Conservation (phyloP, 257 asterid species). For the Nicotiana knightiana region DNA sequence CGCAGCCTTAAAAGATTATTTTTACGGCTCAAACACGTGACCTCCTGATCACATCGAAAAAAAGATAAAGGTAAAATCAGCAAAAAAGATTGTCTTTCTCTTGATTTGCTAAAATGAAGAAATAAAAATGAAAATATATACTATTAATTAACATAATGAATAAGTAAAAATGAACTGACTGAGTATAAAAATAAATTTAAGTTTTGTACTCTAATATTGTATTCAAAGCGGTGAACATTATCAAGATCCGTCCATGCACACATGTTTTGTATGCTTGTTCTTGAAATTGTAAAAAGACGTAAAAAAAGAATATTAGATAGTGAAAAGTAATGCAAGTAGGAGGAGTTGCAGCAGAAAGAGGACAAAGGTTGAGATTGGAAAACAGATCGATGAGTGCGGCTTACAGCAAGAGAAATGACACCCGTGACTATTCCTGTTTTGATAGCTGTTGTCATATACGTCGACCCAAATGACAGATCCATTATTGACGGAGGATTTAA, state of each 20-base stretch:
- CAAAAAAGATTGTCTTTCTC: no score
- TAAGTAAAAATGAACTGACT: no score
- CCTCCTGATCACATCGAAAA: no score
- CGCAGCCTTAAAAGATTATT: no score
- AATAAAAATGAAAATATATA: no score
- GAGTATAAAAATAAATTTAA: no score
- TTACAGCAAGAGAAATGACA: slow-evolving; percentile 79
- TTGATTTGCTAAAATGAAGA: no score
- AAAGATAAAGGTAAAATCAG: no score
- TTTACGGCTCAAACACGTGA: no score
- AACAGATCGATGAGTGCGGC: slow-evolving; percentile 5
- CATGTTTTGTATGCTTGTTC: not conserved
- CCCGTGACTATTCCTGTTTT: slow-evolving; percentile 96
- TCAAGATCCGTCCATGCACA: not conserved
- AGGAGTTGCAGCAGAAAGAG: not conserved
- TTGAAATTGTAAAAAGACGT: not conserved
- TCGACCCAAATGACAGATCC: slow-evolving; percentile 76
- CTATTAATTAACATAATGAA: no score
- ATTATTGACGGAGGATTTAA: slow-evolving; percentile 78
- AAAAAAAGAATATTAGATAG: not conserved
- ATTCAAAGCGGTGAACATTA: no score
- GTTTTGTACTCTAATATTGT: no score
- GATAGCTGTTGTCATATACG: slow-evolving; percentile 54
- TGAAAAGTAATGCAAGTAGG: not conserved
- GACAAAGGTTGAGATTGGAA: not conserved